These are phyloP conservation scores for Picea glauca DNA, from an alignment of 75 land plant species.

Conservation along the genomic window DNA sequence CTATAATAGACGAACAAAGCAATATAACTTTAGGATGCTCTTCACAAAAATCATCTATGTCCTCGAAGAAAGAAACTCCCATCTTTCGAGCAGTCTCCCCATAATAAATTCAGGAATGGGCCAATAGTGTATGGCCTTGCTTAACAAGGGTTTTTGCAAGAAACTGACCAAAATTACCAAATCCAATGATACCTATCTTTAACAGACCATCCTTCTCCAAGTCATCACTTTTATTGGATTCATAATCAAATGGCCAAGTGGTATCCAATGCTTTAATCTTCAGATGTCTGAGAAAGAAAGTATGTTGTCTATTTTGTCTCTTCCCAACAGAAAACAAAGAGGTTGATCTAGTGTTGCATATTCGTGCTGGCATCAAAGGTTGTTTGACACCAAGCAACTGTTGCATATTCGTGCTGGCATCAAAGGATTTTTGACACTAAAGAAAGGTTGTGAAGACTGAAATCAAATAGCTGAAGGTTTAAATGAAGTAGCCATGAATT, in stretches of 20 bases:
- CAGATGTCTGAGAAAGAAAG: not conserved
- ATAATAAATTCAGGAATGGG: slow-evolving; percentile 65
- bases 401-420: too few relatives aligned
- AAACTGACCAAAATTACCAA: slow-evolving; percentile 79
- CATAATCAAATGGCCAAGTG: slow-evolving; percentile 39
- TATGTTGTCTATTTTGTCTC: not conserved
- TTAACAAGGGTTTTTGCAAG: slow-evolving; percentile 39
- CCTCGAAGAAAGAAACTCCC: slow-evolving; percentile 46
- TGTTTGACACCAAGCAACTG: not conserved
- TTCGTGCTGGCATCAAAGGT: not conserved
- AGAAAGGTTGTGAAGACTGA: not conserved
- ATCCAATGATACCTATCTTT: slow-evolving; percentile 71
- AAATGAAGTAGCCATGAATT: not conserved
- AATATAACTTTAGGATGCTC: slow-evolving; percentile 83
- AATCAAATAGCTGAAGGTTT: not conserved
- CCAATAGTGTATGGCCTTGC: slow-evolving; percentile 64
- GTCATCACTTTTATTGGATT: slow-evolving; percentile 21
- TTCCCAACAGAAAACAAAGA: not conserved
- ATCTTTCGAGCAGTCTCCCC: slow-evolving; percentile 16
- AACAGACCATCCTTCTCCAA: slow-evolving; percentile 18
- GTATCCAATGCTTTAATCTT: slow-evolving; percentile 17
- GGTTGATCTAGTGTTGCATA: not conserved
- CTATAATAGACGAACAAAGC: slow-evolving; percentile 69
- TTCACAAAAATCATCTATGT: slow-evolving; percentile 72
- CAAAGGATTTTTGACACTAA: too few relatives aligned